A percentile compares a stretch with the other conserved stretches of the same genome.
Conservation (phyloP, 768 basidiomycete species). For the Boletus barrowsii region DNA sequence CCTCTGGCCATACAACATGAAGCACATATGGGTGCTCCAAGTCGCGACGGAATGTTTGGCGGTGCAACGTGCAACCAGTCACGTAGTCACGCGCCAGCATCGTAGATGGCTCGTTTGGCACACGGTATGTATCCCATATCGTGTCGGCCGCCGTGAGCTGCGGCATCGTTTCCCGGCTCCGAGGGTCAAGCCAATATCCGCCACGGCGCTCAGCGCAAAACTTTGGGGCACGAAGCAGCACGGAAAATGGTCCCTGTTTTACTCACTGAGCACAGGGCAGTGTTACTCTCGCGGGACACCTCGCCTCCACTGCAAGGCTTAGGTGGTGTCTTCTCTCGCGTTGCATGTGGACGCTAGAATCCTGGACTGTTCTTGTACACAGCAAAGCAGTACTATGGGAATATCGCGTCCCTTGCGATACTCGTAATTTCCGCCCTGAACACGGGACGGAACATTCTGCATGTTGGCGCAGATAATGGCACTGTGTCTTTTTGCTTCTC, state of each 20-base stretch:
- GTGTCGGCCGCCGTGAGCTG: constrained; percentile 5
- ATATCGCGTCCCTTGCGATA: constrained; percentile 11
- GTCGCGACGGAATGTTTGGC: too few species aligned
- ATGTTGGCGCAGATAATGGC: constrained; percentile 2
- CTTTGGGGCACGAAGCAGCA: constrained; percentile 6
- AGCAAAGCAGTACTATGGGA: constrained; percentile 3
- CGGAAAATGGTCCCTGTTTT: neutral
- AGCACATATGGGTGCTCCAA: neutral
- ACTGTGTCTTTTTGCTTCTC: constrained; percentile 5
- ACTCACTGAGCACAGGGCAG: constrained; percentile 4
- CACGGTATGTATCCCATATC: neutral
- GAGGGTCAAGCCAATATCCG: constrained; percentile 18
- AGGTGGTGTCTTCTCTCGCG: constrained; percentile 5
- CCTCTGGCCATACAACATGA: neutral
- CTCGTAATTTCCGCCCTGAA: constrained; percentile 24
- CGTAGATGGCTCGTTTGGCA: too few species aligned
- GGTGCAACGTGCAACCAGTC: too few species aligned
- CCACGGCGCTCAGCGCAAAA: constrained; percentile 5
- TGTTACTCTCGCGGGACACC: constrained; percentile 12
- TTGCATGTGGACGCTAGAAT: constrained; percentile 2
- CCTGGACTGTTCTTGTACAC: neutral
- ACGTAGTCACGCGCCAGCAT: neutral
- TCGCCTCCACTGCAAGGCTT: constrained; percentile 18
- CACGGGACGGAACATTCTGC: neutral
- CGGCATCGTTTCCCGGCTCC: constrained; percentile 18